Evolutionary conservation across 129 eudicot species (phyloP).

Genomic region (Flaveria sonorensis): DNA sequence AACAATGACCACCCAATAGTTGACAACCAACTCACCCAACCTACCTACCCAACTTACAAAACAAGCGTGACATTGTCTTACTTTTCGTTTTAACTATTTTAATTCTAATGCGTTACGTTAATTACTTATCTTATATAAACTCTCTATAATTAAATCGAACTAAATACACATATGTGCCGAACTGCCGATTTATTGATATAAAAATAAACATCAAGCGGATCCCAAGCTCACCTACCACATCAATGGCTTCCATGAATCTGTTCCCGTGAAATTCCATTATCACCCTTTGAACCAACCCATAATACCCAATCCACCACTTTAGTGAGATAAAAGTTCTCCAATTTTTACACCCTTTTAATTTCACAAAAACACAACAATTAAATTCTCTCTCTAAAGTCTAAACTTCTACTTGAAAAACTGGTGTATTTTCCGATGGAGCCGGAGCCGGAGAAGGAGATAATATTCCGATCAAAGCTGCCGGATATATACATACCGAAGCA

Average conservation of each 20-base stretch:
- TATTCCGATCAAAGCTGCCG: constrained; percentile 87
- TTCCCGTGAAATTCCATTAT: not conserved
- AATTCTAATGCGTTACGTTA: not conserved
- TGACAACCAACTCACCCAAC: constrained; percentile 11
- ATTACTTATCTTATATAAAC: not conserved
- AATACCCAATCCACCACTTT: constrained; percentile 41
- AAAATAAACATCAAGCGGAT: not conserved
- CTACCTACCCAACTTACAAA: not conserved
- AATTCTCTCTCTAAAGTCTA: not conserved
- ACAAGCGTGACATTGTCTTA: not conserved
- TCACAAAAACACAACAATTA: not conserved
- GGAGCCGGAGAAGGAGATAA: constrained; percentile 49
- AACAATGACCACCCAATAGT: constrained; percentile 23
- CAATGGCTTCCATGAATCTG: not conserved
- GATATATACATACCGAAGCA: constrained; percentile 85
- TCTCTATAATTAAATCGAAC: too few relatives aligned
- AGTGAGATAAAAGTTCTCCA: too few relatives aligned
- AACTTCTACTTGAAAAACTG: too few relatives aligned
- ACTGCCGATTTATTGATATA: not conserved
- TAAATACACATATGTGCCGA: not conserved
- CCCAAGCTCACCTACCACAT: constrained; percentile 52
- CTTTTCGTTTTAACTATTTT: not conserved
- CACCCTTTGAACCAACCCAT: constrained; percentile 38
- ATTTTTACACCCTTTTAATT: too few relatives aligned
- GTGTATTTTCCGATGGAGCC: constrained; percentile 22